phyloP scores from a whole-genome alignment of 805 yeast genomes.

The Lipomyces sp. region DNA sequence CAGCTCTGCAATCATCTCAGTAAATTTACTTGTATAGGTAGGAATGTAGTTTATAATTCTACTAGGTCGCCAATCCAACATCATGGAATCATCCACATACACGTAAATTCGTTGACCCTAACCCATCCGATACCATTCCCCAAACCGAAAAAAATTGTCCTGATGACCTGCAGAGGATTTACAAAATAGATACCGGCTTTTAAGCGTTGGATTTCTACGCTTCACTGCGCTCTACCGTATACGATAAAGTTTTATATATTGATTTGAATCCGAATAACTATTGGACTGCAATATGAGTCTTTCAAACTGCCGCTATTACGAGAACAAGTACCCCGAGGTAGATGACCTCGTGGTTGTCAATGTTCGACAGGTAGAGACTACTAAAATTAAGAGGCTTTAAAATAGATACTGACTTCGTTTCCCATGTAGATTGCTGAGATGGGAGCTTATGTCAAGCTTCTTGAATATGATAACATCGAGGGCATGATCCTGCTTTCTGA shows the following conservation, averaged over 20 bases:
- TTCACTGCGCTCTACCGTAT: neutral
- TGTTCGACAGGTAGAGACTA: conserved; percentile 68
- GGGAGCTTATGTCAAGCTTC: conserved; percentile 97
- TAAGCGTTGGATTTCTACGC: neutral
- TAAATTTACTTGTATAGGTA: neutral
- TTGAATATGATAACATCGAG: conserved; percentile 97
- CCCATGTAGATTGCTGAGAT: conserved; percentile 78
- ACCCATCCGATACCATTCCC: neutral
- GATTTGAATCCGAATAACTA: neutral
- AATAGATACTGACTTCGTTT: conserved; percentile 3
- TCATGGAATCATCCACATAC: neutral
- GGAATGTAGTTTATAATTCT: neutral
- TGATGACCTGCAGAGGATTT: too few species aligned
- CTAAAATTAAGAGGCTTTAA: neutral
- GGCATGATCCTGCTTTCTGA: conserved; percentile 97
- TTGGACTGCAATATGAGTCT: conserved; percentile 61
- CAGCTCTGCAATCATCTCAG: neutral
- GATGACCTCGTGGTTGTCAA: conserved; percentile 99
- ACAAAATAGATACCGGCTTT: neutral
- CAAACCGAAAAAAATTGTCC: neutral
- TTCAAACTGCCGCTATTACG: conserved; percentile 93
- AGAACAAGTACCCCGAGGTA: conserved; percentile 97
- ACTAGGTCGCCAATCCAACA: too few species aligned
- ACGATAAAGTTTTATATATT: neutral
- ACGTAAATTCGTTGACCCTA: neutral